Conservation (phyloP, 2,329 filamentous ascomycete species). For the Botryotinia narcissicola region DNA sequence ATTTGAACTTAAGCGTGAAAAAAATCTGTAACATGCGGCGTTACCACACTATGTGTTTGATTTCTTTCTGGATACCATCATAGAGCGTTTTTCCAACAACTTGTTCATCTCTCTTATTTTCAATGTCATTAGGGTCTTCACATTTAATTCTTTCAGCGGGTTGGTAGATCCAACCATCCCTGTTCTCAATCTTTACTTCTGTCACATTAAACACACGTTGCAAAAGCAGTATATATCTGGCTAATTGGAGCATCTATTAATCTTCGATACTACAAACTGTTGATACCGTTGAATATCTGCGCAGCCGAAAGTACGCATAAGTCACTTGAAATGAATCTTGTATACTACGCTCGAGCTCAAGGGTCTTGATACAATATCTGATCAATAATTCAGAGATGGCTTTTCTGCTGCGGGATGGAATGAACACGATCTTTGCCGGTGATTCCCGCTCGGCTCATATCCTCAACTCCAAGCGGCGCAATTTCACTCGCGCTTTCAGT, state of each 20-base stretch:
- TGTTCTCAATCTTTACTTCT: neutral
- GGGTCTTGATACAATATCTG: neutral
- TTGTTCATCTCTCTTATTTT: neutral
- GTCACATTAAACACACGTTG: neutral
- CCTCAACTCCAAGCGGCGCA: neutral
- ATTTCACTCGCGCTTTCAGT: neutral
- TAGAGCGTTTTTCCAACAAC: too few species aligned
- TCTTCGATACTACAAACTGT: neutral
- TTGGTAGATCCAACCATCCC: neutral
- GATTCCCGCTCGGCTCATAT: neutral
- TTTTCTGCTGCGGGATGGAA: neutral
- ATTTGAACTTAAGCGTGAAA: neutral
- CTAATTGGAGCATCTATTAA: neutral
- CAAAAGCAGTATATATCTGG: neutral
- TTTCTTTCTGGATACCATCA: neutral
- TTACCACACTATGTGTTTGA: neutral
- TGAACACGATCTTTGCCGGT: neutral
- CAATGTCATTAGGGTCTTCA: neutral
- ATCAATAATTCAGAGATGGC: neutral
- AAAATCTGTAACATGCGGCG: neutral
- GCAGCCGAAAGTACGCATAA: neutral
- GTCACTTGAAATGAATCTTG: neutral
- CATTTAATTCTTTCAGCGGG: neutral
- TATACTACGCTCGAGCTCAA: neutral
- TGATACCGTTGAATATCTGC: neutral